Evolutionary conservation across 179 eudicot genomes (phyloP).

Genomic region (Actinidia chinensis): DNA sequence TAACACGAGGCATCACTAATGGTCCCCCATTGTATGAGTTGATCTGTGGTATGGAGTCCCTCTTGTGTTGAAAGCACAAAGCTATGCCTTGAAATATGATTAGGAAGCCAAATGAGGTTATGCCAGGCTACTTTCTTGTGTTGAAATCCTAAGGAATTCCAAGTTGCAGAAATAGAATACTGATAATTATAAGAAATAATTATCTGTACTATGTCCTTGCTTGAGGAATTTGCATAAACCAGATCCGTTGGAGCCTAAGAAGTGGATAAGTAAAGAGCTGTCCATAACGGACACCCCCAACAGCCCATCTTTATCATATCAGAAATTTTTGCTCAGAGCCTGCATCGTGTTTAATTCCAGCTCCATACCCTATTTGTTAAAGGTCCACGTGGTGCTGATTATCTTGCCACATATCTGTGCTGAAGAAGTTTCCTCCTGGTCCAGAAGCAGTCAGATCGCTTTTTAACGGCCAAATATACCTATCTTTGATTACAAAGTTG

Average conservation of each 20-base stretch:
- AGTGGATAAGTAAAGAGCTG: not conserved
- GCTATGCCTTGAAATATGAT: not conserved
- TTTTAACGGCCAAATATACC: not conserved
- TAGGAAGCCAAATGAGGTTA: not conserved
- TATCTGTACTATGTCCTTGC: not conserved
- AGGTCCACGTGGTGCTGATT: not conserved
- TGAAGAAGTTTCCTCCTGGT: not conserved
- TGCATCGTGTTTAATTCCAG: not conserved
- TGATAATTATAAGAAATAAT: constrained; percentile 1
- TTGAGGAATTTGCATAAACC: not conserved
- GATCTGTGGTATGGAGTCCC: not conserved
- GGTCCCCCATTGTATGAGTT: not conserved
- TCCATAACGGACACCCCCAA: not conserved
- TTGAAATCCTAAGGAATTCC: not conserved
- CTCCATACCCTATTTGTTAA: not conserved
- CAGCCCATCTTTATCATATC: not conserved
- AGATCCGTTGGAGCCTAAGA: not conserved
- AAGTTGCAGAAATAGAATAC: not conserved
- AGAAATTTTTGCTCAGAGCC: not conserved
- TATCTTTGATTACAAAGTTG: not conserved
- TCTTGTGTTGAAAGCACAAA: not conserved
- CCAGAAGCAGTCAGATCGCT: not conserved
- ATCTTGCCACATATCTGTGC: too few relatives aligned
- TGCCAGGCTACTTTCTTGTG: not conserved
- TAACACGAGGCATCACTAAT: not conserved